These are phyloP conservation scores for Gnetum montanum DNA, from an alignment of 75 land plant genomes.

Conservation along the genomic window DNA sequence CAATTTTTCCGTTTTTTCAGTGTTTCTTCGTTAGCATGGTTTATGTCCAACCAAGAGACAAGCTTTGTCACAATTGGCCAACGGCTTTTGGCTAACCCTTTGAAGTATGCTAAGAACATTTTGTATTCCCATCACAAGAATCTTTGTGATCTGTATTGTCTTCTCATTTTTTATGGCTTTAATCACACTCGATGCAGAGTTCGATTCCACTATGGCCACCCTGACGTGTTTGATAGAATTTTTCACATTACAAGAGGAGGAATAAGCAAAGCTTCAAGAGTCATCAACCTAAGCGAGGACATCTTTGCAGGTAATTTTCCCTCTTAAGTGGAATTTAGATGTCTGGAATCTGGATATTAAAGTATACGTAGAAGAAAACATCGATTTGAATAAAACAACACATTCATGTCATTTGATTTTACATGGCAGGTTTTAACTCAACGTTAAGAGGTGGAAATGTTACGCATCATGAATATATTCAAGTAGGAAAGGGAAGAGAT, in stretches of 20 bases:
- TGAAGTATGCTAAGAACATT: conserved; percentile 81
- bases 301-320: conserved; percentile 75
- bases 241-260: conserved; percentile 93
- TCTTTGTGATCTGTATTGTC: too few species aligned
- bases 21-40: conserved; percentile 96
- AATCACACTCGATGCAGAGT: conserved; percentile 34
- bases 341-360: too few species aligned
- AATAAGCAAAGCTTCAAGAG: conserved; percentile 85
- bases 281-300: conserved; percentile 85
- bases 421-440: conserved; percentile 74
- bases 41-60: conserved; percentile 93
- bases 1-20: conserved; percentile 26
- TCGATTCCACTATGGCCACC: conserved; percentile 94
- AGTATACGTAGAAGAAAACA: too few species aligned
- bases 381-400: not conserved
- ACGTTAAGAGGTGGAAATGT: conserved; percentile 83
- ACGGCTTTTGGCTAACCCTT: conserved; percentile 72
- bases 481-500: conserved; percentile 97
- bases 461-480: conserved; percentile 97
- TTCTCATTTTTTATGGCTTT: not conserved
- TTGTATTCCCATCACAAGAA: too few species aligned
- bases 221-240: conserved; percentile 91
- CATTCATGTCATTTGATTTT: not conserved
- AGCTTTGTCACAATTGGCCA: conserved; percentile 99
- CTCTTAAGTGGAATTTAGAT: too few species aligned